Base-by-base conservation (phyloP, 345 rosid genomes). In the Chamaenerion angustifolium region DNA sequence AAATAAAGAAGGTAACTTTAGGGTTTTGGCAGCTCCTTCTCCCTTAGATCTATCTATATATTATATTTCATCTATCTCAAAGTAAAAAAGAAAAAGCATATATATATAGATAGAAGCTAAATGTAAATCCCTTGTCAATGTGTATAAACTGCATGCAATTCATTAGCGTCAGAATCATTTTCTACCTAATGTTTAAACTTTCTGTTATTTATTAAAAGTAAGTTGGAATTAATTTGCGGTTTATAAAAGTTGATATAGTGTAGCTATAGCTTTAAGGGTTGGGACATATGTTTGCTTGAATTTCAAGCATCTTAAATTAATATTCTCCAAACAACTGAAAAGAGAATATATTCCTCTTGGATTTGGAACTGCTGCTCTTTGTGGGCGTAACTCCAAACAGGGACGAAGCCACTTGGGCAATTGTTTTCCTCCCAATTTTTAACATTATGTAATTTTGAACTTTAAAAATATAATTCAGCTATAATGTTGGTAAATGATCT, bases 251-350 rank as follows among this genome's bases (percentile, higher is more conserved):
- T 1, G 7, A 31, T 3, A 31, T 31, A 5, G 10, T 4, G 5
- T 23, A 23, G 2, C 2, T 23, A 31, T 56, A 74, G 84, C 77
- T 67, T 79, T 75, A 71, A 62, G 51, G 45, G 67, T 67, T 59
- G 71, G 78, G 81, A 64, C 68, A 73, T n/a, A n/a, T 57, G 77
- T 71, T 82, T 71, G 95, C 97, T 89, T 85, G 79, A 81, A 57
- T 64, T 75, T 76, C 79, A 85, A 85, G 89, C 89, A 78, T 85
- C 96, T 79, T 79, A 74, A 64, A 65, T 78, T 77, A 77, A 76
- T 77, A 79, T 78, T 88, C 72, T 85, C 62, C 55, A 46, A 21
- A 64, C 27, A 50, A 46, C 16, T 16, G 21, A 31, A 70, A 72
- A 76, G 88, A 89, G 88, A 89, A 85, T 75, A 85, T 85, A 79